These are phyloP conservation scores for Fragaria ananassa DNA, from an alignment of 306 rosid genomes.

Conservation along the genomic window DNA sequence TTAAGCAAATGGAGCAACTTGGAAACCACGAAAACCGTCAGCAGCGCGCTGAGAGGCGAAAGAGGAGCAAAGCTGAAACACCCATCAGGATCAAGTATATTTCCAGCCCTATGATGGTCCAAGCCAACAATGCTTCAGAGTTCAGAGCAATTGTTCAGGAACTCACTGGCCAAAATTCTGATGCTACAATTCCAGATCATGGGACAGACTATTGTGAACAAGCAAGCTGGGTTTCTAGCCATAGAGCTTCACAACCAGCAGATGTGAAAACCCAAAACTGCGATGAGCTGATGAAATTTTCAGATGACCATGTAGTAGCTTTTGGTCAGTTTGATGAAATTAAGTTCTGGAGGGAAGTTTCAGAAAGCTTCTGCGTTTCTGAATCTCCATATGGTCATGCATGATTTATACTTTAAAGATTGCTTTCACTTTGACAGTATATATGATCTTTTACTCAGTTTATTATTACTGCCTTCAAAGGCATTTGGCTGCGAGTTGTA, in stretches of 20 bases:
- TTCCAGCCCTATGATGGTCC: conserved; percentile 48
- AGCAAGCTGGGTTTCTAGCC: conserved; percentile 8
- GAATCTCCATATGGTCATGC: conserved; percentile 20
- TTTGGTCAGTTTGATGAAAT: conserved; percentile 14
- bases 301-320: not conserved
- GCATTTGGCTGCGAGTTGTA: not conserved
- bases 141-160: conserved; percentile 51
- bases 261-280: not conserved
- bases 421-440: not conserved
- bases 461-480: not conserved
- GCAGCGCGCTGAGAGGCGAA: conserved; percentile 4
- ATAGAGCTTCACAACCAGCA: not conserved
- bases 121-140: conserved; percentile 41
- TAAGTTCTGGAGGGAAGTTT: conserved; percentile 30
- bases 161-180: conserved; percentile 43
- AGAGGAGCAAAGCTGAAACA: conserved; percentile 12
- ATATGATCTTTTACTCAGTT: not conserved
- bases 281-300: not conserved
- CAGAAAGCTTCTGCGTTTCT: not conserved
- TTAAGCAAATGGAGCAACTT: conserved; percentile 16
- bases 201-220: not conserved
- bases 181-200: not conserved
- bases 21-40: not conserved
- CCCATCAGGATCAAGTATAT: conserved; percentile 48
- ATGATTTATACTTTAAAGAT: not conserved